Percentiles rank a stretch among this genome's conserved stretches.
Evolutionary conservation across 345 rosid species (phyloP).

Genomic region (Clarkia xantiana): DNA sequence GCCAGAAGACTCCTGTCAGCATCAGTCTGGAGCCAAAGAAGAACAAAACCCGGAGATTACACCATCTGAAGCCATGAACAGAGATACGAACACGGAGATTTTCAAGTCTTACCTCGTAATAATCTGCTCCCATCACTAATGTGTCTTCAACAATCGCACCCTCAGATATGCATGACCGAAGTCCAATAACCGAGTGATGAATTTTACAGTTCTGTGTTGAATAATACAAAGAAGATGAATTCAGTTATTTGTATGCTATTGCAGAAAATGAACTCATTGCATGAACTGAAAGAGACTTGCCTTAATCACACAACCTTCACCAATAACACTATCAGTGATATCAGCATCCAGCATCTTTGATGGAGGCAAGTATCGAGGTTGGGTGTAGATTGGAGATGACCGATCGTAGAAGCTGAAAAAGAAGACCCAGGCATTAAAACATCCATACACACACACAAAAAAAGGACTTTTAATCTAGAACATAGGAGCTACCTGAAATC

Average conservation of each 20-base stretch:
- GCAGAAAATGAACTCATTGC: no score
- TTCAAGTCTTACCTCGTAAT: constrained; percentile 48
- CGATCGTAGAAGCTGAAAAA: constrained; percentile 75
- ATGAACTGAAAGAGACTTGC: constrained; percentile 16
- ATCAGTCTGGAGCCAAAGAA: constrained; percentile 37
- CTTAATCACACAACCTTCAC: constrained; percentile 91
- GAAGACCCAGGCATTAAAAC: not conserved
- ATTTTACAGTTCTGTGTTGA: constrained; percentile 64
- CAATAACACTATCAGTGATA: constrained; percentile 84
- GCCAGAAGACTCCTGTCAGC: constrained; percentile 71
- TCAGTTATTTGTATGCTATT: no score
- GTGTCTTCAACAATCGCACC: constrained; percentile 89
- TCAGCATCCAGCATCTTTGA: constrained; percentile 96
- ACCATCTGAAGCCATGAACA: no score
- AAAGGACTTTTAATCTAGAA: not conserved
- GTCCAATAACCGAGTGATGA: constrained; percentile 87
- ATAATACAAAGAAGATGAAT: not conserved
- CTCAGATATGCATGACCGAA: constrained; percentile 84
- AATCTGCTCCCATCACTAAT: constrained; percentile 87
- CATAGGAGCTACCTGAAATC: constrained; percentile 52
- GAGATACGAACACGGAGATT: no score
- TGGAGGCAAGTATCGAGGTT: constrained; percentile 87
- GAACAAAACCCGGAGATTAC: not conserved
- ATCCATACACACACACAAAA: not conserved
- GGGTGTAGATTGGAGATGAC: constrained; percentile 86